These are phyloP conservation scores for Claviceps africana DNA, from an alignment of 2,329 filamentous ascomycete species.

Conservation along the genomic window DNA sequence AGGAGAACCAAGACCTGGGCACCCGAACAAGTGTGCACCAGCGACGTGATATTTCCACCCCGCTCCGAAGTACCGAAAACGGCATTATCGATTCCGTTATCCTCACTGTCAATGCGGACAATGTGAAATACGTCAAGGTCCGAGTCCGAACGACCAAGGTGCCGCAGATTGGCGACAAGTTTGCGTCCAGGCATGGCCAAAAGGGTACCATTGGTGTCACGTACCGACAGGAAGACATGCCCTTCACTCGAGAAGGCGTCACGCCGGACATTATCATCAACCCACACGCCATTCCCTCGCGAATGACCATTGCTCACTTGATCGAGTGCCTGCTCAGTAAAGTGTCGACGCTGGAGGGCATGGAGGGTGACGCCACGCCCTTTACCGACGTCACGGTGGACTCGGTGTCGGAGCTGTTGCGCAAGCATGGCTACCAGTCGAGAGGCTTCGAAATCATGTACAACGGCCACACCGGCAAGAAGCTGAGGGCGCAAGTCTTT, in stretches of 20 bases:
- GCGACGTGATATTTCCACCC: slow-evolving; percentile 91
- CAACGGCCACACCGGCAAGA: slow-evolving; percentile 91
- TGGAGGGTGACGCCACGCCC: slow-evolving; percentile 92
- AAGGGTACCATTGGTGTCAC: slow-evolving; percentile 99
- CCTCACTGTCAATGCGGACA: slow-evolving; percentile 87
- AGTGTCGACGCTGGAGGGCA: slow-evolving; percentile 81
- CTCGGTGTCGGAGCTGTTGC: slow-evolving; percentile 72
- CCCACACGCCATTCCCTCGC: slow-evolving; percentile 96
- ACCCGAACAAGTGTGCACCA: slow-evolving; percentile 81
- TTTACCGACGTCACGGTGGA: slow-evolving; percentile 98
- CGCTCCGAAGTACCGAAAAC: slow-evolving; percentile 86
- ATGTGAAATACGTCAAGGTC: slow-evolving; percentile 91
- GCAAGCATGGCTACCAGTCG: slow-evolving; percentile 86
- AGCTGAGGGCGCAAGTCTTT: slow-evolving; percentile 89
- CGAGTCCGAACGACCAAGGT: slow-evolving; percentile 95
- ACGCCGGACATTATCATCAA: slow-evolving; percentile 97
- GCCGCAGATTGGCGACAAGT: slow-evolving; percentile 97
- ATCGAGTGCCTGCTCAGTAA: slow-evolving; percentile 97
- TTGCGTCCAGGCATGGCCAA: slow-evolving; percentile 96
- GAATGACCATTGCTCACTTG: slow-evolving; percentile 99
- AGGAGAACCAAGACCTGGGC: slow-evolving; percentile 85
- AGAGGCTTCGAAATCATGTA: slow-evolving; percentile 98
- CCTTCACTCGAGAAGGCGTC: slow-evolving; percentile 83
- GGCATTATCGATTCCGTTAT: slow-evolving; percentile 92
- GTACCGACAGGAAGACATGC: slow-evolving; percentile 97